Percentiles rank a stretch among this genome's conserved stretches.
These are phyloP conservation scores for Exophiala viscosa DNA, from an alignment of 2,329 filamentous ascomycete genomes.

Conservation along the genomic window DNA sequence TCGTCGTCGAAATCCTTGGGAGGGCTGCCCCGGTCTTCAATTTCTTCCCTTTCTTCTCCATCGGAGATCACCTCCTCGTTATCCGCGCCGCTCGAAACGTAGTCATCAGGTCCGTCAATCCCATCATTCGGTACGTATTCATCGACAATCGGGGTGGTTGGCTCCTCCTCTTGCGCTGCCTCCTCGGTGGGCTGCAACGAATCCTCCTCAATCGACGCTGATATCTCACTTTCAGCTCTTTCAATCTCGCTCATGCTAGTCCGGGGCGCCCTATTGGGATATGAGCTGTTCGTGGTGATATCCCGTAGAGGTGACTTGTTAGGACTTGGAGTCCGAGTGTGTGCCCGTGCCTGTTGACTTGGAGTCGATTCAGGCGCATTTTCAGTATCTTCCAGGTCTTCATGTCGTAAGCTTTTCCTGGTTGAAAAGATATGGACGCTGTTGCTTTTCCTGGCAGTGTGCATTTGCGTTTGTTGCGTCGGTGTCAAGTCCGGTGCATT, in stretches of 20 bases:
- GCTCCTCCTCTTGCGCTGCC: constrained; percentile 1
- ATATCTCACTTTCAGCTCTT: constrained; percentile 1
- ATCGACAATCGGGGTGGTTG: not conserved
- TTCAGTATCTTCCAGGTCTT: constrained; percentile 26
- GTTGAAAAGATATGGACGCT: constrained; percentile 21
- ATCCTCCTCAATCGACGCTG: constrained; percentile 8
- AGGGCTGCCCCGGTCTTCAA: constrained; percentile 18
- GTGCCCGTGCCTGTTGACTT: constrained; percentile 25
- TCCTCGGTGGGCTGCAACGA: constrained; percentile 3
- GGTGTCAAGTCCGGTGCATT: constrained; percentile 33
- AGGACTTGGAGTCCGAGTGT: constrained; percentile 5
- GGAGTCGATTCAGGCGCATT: constrained; percentile 33
- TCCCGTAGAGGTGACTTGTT: constrained; percentile 18
- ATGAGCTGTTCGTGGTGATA: constrained; percentile 13
- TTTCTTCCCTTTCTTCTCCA: not conserved
- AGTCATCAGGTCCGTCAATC: constrained; percentile 15
- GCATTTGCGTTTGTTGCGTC: constrained; percentile 26
- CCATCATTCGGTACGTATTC: constrained; percentile 5
- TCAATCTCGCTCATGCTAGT: constrained; percentile 8
- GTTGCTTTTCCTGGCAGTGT: constrained; percentile 7
- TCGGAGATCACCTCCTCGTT: constrained; percentile 19
- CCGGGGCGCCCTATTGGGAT: constrained; percentile 11
- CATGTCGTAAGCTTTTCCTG: constrained; percentile 5
- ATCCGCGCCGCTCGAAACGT: constrained; percentile 26
- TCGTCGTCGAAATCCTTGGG: constrained; percentile 20